Conservation (phyloP, 257 asterid species). For the Jaltomata sinuosa region DNA sequence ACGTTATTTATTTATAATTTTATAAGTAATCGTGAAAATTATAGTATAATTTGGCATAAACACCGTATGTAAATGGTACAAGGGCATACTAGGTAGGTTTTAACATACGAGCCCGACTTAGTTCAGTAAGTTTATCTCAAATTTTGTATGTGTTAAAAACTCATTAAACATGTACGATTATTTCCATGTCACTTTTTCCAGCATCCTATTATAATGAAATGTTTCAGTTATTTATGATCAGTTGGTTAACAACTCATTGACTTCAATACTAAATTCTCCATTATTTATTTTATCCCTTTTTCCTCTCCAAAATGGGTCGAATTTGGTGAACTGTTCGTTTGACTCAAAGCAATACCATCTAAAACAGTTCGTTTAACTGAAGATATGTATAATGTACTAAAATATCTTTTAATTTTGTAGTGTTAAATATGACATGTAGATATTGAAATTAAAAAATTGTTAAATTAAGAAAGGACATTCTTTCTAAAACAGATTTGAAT, state of each 20-base stretch:
- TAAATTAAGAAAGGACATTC: too few species aligned
- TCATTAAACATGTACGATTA: not conserved
- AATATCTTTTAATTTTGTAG: too few species aligned
- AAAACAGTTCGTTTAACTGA: too few species aligned
- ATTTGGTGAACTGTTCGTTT: slow-evolving; percentile 9
- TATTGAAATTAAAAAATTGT: too few species aligned
- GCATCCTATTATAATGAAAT: not conserved
- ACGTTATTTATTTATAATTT: not conserved
- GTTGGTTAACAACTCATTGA: slow-evolving; percentile 14
- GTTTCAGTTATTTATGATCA: not conserved
- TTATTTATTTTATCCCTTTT: not conserved
- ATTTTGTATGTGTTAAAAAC: not conserved
- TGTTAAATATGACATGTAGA: too few species aligned
- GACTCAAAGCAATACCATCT: not conserved
- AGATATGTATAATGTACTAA: too few species aligned
- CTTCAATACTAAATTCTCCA: not conserved
- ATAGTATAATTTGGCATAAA: not conserved
- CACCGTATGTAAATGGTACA: not conserved
- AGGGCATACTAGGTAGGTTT: not conserved
- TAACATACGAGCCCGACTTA: not conserved
- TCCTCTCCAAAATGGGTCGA: not conserved
- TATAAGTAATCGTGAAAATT: not conserved
- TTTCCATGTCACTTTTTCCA: not conserved
- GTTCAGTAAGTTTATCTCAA: not conserved
- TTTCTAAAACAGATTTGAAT: too few species aligned